phyloP scores from a whole-genome alignment of 2,329 filamentous ascomycete genomes.

The Lachnum nothofagi region DNA sequence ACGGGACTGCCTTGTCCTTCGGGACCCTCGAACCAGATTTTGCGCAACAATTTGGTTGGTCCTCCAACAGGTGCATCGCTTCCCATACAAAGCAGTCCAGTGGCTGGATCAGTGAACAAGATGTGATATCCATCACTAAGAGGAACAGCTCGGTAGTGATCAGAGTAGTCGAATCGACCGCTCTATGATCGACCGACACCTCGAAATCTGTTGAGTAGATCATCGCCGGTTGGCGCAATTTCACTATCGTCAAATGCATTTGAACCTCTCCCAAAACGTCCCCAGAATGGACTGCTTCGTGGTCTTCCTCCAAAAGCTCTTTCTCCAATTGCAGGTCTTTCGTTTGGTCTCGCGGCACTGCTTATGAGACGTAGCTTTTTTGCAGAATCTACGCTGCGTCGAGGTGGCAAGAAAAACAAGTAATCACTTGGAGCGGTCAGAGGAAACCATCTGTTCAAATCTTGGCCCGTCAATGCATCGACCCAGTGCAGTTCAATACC shows the following conservation, averaged over 20 bases:
- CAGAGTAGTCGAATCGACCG: slow-evolving; percentile 33
- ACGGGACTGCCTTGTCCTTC: slow-evolving; percentile 39
- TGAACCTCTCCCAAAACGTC: slow-evolving; percentile 15
- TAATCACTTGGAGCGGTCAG: slow-evolving; percentile 50
- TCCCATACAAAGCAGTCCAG: slow-evolving; percentile 53
- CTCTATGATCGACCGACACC: slow-evolving; percentile 8
- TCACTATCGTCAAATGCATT: slow-evolving; percentile 10
- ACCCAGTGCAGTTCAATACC: slow-evolving; percentile 61
- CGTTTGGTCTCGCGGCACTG: slow-evolving; percentile 46
- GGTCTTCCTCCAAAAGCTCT: slow-evolving; percentile 25
- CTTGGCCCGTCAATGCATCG: slow-evolving; percentile 42
- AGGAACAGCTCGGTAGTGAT: slow-evolving; percentile 60
- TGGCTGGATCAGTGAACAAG: slow-evolving; percentile 57
- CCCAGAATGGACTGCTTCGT: slow-evolving; percentile 27
- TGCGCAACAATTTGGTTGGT: slow-evolving; percentile 52
- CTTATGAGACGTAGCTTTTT: slow-evolving; percentile 59
- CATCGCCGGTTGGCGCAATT: slow-evolving; percentile 9
- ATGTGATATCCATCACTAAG: slow-evolving; percentile 62
- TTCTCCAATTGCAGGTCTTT: slow-evolving; percentile 24
- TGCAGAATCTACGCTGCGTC: slow-evolving; percentile 45
- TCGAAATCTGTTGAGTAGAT: slow-evolving; percentile 14
- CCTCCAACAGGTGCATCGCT: slow-evolving; percentile 53
- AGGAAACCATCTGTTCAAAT: slow-evolving; percentile 51
- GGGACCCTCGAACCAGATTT: slow-evolving; percentile 46
- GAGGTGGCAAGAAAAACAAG: slow-evolving; percentile 55